These are phyloP conservation scores for Musa beccarii DNA, from an alignment of 176 grass and related monocot genomes.

Conservation along the genomic window DNA sequence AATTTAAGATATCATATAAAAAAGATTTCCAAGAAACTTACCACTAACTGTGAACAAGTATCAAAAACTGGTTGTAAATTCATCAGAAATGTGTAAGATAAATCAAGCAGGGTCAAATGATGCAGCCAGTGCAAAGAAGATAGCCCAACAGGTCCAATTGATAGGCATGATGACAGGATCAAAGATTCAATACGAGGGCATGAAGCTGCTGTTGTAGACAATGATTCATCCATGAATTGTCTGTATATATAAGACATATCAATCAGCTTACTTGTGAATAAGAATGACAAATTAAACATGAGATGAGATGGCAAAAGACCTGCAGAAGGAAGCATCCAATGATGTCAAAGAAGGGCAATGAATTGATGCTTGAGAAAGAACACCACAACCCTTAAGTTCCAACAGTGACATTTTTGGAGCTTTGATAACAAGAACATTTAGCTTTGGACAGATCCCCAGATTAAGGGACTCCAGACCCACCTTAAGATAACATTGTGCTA, in stretches of 20 bases:
- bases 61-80: slow-evolving; percentile 85
- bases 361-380: slow-evolving; percentile 69
- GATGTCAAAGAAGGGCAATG: slow-evolving; percentile 70
- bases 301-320: slow-evolving; percentile 32
- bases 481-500: slow-evolving; percentile 25
- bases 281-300: slow-evolving; percentile 5
- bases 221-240: slow-evolving; percentile 69
- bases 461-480: slow-evolving; percentile 89
- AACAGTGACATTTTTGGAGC: slow-evolving; percentile 81
- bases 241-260: slow-evolving; percentile 40
- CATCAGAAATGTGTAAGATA: slow-evolving; percentile 93
- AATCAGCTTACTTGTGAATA: slow-evolving; percentile 11
- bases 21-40: slow-evolving; percentile 9
- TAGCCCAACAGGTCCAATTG: slow-evolving; percentile 51
- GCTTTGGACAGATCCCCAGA: slow-evolving; percentile 87
- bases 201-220: slow-evolving; percentile 42
- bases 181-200: slow-evolving; percentile 69
- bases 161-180: slow-evolving; percentile 74
- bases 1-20: background rate
- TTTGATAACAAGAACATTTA: slow-evolving; percentile 55
- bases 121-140: slow-evolving; percentile 75
- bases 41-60: slow-evolving; percentile 72
- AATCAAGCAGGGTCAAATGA: slow-evolving; percentile 67
- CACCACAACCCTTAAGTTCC: slow-evolving; percentile 86
- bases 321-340: slow-evolving; percentile 97